Evolutionary conservation across 2,329 filamentous ascomycete genomes (phyloP).

Genomic region (Ceratocystiopsis minuta): DNA sequence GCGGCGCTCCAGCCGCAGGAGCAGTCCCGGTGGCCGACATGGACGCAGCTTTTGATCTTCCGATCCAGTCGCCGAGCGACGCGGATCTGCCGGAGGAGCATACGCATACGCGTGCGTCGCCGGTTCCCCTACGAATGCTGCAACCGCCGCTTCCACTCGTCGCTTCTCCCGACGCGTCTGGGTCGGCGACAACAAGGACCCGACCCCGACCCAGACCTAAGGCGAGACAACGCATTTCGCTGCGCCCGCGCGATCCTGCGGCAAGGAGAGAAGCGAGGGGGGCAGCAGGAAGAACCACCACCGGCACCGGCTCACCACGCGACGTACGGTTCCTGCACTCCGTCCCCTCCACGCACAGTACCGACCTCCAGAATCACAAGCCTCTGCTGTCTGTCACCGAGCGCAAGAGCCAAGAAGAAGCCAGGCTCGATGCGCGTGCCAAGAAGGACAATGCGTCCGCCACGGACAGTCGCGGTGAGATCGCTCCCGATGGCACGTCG

Average conservation of each 20-base stretch:
- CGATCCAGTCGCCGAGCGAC: constrained; percentile 8
- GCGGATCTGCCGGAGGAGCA: background rate
- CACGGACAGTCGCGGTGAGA: constrained; percentile 28
- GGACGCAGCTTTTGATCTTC: constrained; percentile 11
- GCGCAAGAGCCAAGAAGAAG: constrained; percentile 25
- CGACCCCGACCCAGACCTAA: too few species aligned
- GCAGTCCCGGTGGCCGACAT: constrained; percentile 4
- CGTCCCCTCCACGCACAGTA: background rate
- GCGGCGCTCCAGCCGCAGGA: constrained; percentile 3
- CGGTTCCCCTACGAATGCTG: constrained; percentile 1
- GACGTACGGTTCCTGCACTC: constrained; percentile 6
- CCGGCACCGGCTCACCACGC: constrained; percentile 4
- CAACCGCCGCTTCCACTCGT: background rate
- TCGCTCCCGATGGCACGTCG: constrained; percentile 41
- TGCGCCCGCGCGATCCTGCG: background rate
- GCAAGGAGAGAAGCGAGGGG: background rate
- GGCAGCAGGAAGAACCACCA: background rate
- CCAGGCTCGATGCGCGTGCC: constrained; percentile 16
- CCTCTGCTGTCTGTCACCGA: constrained; percentile 29
- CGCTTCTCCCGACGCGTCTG: too few species aligned
- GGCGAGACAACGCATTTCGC: background rate
- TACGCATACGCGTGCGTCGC: background rate
- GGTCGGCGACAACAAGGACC: too few species aligned
- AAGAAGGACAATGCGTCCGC: constrained; percentile 39
- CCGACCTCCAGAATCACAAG: constrained; percentile 9